Conservation (phyloP, 1,284 basidiomycete genomes). For the Cronartium quercuum region DNA sequence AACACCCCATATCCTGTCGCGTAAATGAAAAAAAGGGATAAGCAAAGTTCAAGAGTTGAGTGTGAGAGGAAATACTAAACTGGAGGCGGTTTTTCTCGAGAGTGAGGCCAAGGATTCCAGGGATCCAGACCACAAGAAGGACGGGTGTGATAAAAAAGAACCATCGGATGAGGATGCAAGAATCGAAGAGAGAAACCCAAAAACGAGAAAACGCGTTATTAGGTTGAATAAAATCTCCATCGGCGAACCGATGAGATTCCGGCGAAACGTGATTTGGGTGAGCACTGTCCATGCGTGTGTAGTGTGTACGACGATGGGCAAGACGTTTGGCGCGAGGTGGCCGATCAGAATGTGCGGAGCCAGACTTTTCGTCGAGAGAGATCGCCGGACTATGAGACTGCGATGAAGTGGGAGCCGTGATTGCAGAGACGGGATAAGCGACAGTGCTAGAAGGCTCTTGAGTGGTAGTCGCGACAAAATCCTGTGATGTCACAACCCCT, state of each 20-base stretch:
- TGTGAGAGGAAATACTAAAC: background rate
- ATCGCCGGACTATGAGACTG: background rate
- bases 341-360: background rate
- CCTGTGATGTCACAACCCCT: conserved; percentile 1
- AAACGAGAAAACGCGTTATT: conserved; percentile 1
- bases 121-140: conserved; percentile 25
- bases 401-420: background rate
- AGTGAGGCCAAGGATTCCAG: conserved; percentile 7
- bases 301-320: background rate
- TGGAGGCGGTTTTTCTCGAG: conserved; percentile 18
- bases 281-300: background rate
- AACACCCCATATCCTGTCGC: conserved; percentile 14
- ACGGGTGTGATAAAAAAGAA: conserved; percentile 37
- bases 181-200: background rate
- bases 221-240: conserved; percentile 1
- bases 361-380: background rate
- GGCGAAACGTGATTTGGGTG: background rate
- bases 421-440: background rate
- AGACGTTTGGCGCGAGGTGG: background rate
- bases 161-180: conserved; percentile 32
- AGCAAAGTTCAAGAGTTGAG: background rate
- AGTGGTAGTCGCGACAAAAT: background rate
- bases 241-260: background rate
- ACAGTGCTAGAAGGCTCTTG: background rate
- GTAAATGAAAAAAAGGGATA: background rate